Base-by-base conservation (phyloP, 345 rosid species). In the Gossypium stocksii region DNA sequence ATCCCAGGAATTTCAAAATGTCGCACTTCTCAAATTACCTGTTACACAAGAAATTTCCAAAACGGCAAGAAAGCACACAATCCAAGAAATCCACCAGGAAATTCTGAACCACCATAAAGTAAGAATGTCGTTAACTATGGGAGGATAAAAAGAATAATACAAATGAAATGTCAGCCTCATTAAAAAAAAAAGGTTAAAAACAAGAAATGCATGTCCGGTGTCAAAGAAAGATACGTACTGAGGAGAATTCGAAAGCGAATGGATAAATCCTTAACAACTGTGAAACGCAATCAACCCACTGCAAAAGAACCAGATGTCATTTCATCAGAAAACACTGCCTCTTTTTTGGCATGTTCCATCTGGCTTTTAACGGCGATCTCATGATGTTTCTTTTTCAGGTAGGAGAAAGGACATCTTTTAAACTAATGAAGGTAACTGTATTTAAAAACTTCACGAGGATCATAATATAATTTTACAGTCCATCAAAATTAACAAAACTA, bases 191-290 rank as follows among this genome's bases (percentile, higher is more conserved):
- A 20, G 20, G 8, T 63, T 23, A 66, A 23, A 45, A 66, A 43
- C n/a, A 34, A 49, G 20, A 76, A 71, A 70, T 9, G 43, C 27
- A 15, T 9, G 45, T 14, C 54, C 48, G 12, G 45, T 20, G 57
- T 38, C 49, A 66, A 76, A 44, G 67, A 77, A 79, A 80, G 56
- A 77, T 76, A 87, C 89, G 76, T 95, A 95, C 99, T 82, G 92
- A 81, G 70, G 97, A 91, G 85, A 91, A 95, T 85, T 95, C 97
- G 56, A 95, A 95, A 59, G 99, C 97, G 79, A 86, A 88, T 15
- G 99, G 99, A 86, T 95, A 93, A 89, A 95, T 91, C 80, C 99
- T 87, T 82, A 88, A 71, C 62, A 95, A 74, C 76, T 95, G 99
- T 0, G 98, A 90, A 56, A 95, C 89, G 74, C 99, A 93, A 79